phyloP scores from a whole-genome alignment of 208 protist species.

The Acanthamoeba royreba region DNA sequence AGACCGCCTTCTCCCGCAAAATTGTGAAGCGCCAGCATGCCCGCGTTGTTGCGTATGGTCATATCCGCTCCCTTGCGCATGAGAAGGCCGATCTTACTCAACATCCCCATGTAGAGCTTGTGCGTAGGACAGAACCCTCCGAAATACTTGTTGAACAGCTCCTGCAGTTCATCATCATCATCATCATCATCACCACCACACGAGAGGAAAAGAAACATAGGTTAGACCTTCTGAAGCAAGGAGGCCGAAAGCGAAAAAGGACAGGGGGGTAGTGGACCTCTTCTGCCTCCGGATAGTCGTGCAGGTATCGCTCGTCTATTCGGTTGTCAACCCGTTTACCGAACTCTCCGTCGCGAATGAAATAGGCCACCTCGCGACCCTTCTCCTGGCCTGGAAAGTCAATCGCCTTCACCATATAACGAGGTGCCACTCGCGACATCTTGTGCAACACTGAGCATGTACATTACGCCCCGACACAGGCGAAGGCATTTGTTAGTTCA shows the following conservation, averaged over 20 bases:
- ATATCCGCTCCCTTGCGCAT: neutral
- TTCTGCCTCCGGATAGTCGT: neutral
- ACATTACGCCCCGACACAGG: neutral
- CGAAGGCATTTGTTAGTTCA: neutral
- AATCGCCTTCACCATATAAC: neutral
- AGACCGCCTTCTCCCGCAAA: neutral
- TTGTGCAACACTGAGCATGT: neutral
- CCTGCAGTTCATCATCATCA: neutral
- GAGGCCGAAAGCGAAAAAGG: neutral
- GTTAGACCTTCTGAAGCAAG: neutral
- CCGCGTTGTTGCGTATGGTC: neutral
- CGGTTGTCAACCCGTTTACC: neutral
- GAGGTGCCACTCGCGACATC: neutral
- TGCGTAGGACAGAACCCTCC: neutral
- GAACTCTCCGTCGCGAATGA: neutral
- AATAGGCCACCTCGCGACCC: neutral
- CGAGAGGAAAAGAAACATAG: neutral
- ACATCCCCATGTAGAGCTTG: neutral
- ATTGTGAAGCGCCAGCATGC: neutral
- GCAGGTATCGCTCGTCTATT: neutral
- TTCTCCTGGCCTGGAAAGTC: neutral
- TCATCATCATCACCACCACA: neutral
- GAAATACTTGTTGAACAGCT: neutral
- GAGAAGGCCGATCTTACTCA: neutral
- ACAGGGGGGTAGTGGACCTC: neutral